Evolutionary conservation across 768 basidiomycete species (phyloP).

Genomic region (Naganishia vaughanmartiniae): DNA sequence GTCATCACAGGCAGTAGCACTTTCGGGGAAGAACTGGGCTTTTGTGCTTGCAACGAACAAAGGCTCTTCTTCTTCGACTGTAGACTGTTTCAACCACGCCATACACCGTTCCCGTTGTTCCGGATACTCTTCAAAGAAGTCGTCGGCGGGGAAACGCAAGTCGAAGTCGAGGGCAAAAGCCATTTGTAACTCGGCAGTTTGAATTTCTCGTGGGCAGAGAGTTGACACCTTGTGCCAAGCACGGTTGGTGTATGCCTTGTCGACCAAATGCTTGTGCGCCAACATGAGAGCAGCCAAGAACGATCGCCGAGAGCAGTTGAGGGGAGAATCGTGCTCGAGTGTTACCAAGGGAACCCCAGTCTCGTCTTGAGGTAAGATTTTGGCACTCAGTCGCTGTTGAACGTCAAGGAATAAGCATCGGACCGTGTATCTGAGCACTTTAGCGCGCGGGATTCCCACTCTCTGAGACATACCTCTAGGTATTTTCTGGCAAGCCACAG

Average conservation of each 20-base stretch:
- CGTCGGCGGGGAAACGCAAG: slow-evolving; percentile 71
- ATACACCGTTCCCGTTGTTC: slow-evolving; percentile 20
- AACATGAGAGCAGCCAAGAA: slow-evolving; percentile 85
- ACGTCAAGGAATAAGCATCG: neutral
- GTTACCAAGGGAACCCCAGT: slow-evolving; percentile 11
- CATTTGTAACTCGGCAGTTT: slow-evolving; percentile 81
- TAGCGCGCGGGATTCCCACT: neutral
- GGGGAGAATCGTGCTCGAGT: slow-evolving; percentile 28
- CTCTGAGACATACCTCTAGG: slow-evolving; percentile 28
- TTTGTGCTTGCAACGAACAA: slow-evolving; percentile 18
- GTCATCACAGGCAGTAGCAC: slow-evolving; percentile 2
- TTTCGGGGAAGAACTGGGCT: slow-evolving; percentile 16
- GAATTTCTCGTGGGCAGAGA: slow-evolving; percentile 77
- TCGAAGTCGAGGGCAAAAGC: slow-evolving; percentile 83
- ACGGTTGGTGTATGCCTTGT: slow-evolving; percentile 86
- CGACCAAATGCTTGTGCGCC: slow-evolving; percentile 89
- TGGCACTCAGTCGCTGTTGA: slow-evolving; percentile 10
- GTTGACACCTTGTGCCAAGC: slow-evolving; percentile 96
- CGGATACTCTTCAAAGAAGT: slow-evolving; percentile 15
- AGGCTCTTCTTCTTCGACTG: slow-evolving; percentile 22
- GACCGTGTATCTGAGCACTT: neutral
- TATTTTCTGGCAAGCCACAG: slow-evolving; percentile 32
- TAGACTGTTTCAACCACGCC: slow-evolving; percentile 14
- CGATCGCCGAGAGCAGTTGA: slow-evolving; percentile 81
- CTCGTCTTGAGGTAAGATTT: slow-evolving; percentile 17